A percentile compares a stretch with the other conserved stretches of the same genome.
Evolutionary conservation across 176 grass and related monocot genomes (phyloP).

Genomic region (Eragrostis nindensis): DNA sequence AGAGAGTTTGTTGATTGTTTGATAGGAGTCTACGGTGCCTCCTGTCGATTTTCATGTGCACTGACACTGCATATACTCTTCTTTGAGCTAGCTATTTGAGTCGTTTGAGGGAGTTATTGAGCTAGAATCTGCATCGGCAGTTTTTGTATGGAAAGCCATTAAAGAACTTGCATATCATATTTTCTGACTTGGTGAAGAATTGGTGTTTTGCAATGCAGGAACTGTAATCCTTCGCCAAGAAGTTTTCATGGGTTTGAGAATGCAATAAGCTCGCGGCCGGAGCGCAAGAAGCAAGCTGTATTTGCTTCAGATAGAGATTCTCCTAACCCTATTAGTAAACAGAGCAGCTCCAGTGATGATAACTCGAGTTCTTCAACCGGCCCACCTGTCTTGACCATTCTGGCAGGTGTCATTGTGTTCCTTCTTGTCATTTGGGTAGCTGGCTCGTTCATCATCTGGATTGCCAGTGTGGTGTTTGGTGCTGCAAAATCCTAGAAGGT

Average conservation of each 20-base stretch:
- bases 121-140: neutral
- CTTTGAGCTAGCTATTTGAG: neutral
- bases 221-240: neutral
- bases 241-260: conserved; percentile 31
- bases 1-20: neutral
- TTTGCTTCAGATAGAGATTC: conserved; percentile 48
- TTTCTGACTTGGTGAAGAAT: neutral
- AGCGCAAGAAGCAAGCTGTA: conserved; percentile 13
- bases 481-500: conserved; percentile 55
- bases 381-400: conserved; percentile 70
- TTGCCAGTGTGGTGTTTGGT: conserved; percentile 59
- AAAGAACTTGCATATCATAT: conserved; percentile 7
- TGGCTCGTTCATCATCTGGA: conserved; percentile 68
- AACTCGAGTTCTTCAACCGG: conserved; percentile 42
- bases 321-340: neutral
- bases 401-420: conserved; percentile 66
- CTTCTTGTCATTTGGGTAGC: conserved; percentile 59
- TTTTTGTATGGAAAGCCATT: neutral
- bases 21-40: neutral
- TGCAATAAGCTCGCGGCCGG: conserved; percentile 10
- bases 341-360: conserved; percentile 26
- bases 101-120: neutral
- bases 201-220: conserved; percentile 32
- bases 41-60: neutral
- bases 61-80: neutral